Percentiles rank a stretch among this genome's conserved stretches.
phyloP scores from a whole-genome alignment of 331 rosid genomes.

The Spiraea crenata region DNA sequence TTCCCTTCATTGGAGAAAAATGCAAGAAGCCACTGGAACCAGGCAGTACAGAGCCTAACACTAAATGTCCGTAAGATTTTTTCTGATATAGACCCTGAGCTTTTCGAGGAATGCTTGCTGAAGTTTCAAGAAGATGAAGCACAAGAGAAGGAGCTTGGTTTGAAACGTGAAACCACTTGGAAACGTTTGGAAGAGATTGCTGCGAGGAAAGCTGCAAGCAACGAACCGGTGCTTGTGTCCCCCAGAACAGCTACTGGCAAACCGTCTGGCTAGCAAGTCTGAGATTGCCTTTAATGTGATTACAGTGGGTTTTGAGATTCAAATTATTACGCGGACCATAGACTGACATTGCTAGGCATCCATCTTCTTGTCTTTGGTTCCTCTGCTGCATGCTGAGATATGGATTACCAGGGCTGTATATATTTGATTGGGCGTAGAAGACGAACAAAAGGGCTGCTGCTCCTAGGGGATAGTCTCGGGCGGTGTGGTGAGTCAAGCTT shows the following conservation, averaged over 20 bases:
- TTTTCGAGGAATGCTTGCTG: conserved; percentile 72
- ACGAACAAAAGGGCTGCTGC: conserved; percentile 29
- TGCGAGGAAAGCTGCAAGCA: conserved; percentile 61
- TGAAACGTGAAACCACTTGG: conserved; percentile 68
- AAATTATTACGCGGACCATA: conserved; percentile 27
- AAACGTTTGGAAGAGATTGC: conserved; percentile 88
- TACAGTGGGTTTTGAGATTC: conserved; percentile 28
- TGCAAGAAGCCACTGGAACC: conserved; percentile 83
- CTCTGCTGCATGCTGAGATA: conserved; percentile 4
- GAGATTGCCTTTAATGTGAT: conserved; percentile 19
- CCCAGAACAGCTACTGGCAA: conserved; percentile 44
- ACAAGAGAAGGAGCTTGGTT: conserved; percentile 42
- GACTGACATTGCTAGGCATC: conserved; percentile 26
- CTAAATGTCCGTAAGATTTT: conserved; percentile 81
- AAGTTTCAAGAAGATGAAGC: conserved; percentile 74
- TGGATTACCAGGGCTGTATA: conserved; percentile 47
- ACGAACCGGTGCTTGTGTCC: conserved; percentile 73
- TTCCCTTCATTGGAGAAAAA: conserved; percentile 84
- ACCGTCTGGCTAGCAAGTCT: conserved; percentile 47
- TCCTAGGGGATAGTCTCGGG: conserved; percentile 11
- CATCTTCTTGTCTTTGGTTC: conserved; percentile 26
- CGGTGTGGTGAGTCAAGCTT: conserved; percentile 36
- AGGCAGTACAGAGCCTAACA: conserved; percentile 89
- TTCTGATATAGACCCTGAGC: conserved; percentile 66
- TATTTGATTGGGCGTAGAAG: conserved; percentile 54